Base-by-base conservation (phyloP, 2,329 filamentous ascomycete genomes). In the Chaetothyriales sp. region DNA sequence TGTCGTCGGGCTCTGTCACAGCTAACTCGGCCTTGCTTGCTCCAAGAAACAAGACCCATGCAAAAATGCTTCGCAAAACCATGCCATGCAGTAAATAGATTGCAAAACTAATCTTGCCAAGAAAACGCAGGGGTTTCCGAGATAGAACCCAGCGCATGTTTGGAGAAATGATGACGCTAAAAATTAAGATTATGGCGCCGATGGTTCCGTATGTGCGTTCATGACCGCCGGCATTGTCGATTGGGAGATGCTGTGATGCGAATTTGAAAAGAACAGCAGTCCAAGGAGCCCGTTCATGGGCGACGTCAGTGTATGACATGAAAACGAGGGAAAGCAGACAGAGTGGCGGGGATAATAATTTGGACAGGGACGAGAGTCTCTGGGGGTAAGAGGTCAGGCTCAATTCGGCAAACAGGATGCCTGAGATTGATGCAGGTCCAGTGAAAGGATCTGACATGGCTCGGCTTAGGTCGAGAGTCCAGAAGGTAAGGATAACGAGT, bases 81-180 rank as follows among this genome's bases (percentile, higher is more conserved):
- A 76, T 74, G 44, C 80, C 80, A 64, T 83, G 80, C 18, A 83
- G 66, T 5, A 83, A 71, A 60, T 83, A 83, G 13, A 83, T 76
- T 1, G 80, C 78, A 60, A 82, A 82, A 45, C 76, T 80, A 66
- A 82, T 75, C 60, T 77, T 77, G 45, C 80, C 80, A 10, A 83
- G 73, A 73, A 78, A 83, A 45, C 80, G 70, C 44, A 83, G 73
- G 51, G 73, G 70, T 29, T 72, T 73, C 53, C 73, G 74, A 3
- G 76, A 77, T 2, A 83, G 70, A 0, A 76, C 57, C 48, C 70
- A 71, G 55, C 79, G 78, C 28, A 76, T 65, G 25, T 66, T 63
- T 1, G 71, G 70, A 0, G 74, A 78, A 58, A 77, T 74, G 60
- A 79, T 71, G 54, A 78, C 69, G 8, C 73, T 75, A 4, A 78